phyloP scores from a whole-genome alignment of 75 land plant genomes.

The Azolla pinnata region DNA sequence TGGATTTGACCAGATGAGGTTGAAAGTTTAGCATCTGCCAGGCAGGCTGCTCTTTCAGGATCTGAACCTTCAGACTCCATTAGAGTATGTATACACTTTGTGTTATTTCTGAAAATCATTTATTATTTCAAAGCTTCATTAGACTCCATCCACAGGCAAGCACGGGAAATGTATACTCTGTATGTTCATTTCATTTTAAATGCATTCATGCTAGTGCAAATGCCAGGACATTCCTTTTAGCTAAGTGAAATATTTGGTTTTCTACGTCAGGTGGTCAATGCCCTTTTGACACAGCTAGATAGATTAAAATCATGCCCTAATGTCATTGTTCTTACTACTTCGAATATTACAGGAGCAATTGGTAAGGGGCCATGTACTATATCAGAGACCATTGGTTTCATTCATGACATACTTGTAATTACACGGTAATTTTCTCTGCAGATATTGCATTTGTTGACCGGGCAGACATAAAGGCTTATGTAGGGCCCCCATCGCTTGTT shows the following conservation, averaged over 20 bases:
- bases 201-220: neutral
- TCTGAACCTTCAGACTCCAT: conserved; percentile 96
- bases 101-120: too few species aligned
- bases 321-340: conserved; percentile 81
- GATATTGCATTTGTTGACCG: conserved; percentile 96
- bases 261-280: conserved; percentile 79
- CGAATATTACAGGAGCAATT: conserved; percentile 84
- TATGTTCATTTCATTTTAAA: too few species aligned
- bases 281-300: conserved; percentile 87
- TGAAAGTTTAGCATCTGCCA: conserved; percentile 93
- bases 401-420: neutral
- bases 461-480: conserved; percentile 88
- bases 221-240: neutral
- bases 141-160: too few species aligned
- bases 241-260: neutral
- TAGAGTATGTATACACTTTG: conserved; percentile 30
- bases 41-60: conserved; percentile 86
- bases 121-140: too few species aligned
- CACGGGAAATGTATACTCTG: too few species aligned
- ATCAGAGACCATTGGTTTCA: neutral
- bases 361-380: conserved; percentile 32
- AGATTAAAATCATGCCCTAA: conserved; percentile 71
- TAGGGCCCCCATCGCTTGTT: conserved; percentile 75
- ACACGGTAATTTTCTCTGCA: conserved; percentile 31
- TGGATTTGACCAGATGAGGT: conserved; percentile 90